Evolutionary conservation across 2,329 filamentous ascomycete genomes (phyloP), one percentile per base, ranked within the genome.

Genomic region (Didymella arachidicola): DNA sequence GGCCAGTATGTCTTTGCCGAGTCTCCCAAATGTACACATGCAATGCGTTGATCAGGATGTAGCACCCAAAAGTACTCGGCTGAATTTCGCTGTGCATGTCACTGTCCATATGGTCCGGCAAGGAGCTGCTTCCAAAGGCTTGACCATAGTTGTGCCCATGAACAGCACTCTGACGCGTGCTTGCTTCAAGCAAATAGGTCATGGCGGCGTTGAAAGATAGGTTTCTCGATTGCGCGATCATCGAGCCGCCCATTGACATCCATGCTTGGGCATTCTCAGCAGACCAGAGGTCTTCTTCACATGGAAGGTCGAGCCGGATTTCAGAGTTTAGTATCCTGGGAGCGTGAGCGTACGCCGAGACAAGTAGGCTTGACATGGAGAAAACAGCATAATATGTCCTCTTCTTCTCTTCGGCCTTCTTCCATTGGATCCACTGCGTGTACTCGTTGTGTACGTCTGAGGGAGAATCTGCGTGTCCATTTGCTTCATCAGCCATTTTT

Each of bases 1-100:
- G 89, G 67, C 91, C 93, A 68, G 93, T 89, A 68, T 97, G 93
- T 51, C 93, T 84, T 77, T 97, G 93, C 25, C 94, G 86, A 0
- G 93, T 97, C 78, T 98, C 94, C 95, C 95, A 98, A 43, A 98
- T 97, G 77, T 97, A 97, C 68, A 97, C 97, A 79, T 98, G 95
- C 25, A 98, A 82, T 3, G 95, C 93, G 72, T 97, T 94, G 74
- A 98, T 97, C 62, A 99, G 80, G 6, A 97, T 85, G 29, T 97
- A 82, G 73, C 93, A 97, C 8, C 94, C 95, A 74, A 97, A 96
- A 0, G 93, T 93, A 78, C 94, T 97, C 0, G 93, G 92, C 65
- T 86, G 87, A 46, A 95, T 81, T 32, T 92, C 87, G 52, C 82
- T 87, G 63, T 84, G 81, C 1, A 84, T 81, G 32, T 92, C 87